Conservation (phyloP, 805 yeast species). For the Lachancea waltii region DNA sequence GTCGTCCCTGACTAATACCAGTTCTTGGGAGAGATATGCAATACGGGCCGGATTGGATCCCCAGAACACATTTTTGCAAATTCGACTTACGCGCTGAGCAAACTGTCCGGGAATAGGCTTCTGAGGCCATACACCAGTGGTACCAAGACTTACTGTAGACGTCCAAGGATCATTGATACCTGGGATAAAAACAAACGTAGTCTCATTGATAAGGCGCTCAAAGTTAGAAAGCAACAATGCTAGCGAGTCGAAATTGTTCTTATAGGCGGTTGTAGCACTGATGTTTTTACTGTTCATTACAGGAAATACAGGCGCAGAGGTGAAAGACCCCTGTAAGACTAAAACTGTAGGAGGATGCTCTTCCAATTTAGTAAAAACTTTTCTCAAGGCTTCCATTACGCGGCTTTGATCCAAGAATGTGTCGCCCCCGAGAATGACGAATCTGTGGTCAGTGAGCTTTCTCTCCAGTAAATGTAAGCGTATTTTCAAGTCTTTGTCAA, state of each 20-base stretch:
- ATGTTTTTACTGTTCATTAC: slow-evolving; percentile 46
- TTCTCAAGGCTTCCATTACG: slow-evolving; percentile 57
- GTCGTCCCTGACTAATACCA: slow-evolving; percentile 69
- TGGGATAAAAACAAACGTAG: slow-evolving; percentile 70
- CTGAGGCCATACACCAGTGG: slow-evolving; percentile 63
- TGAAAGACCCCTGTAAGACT: slow-evolving; percentile 79
- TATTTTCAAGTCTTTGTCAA: slow-evolving; percentile 53
- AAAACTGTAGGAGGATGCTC: slow-evolving; percentile 59
- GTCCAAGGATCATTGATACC: slow-evolving; percentile 96
- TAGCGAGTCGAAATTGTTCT: slow-evolving; percentile 63
- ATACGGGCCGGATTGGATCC: slow-evolving; percentile 76
- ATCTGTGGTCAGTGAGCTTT: slow-evolving; percentile 46
- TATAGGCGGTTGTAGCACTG: slow-evolving; percentile 50
- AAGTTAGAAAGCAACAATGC: slow-evolving; percentile 58
- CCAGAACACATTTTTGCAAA: slow-evolving; percentile 49
- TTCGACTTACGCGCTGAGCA: slow-evolving; percentile 56
- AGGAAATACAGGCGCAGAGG: slow-evolving; percentile 55
- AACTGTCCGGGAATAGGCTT: slow-evolving; percentile 64
- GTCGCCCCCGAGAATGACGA: slow-evolving; percentile 72
- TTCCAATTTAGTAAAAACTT: slow-evolving; percentile 51
- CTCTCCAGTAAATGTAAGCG: slow-evolving; percentile 53
- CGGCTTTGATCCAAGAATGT: slow-evolving; percentile 55
- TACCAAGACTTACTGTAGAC: slow-evolving; percentile 58
- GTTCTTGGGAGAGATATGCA: slow-evolving; percentile 77
- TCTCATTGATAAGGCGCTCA: slow-evolving; percentile 25